Percentiles rank a stretch among this genome's conserved stretches.
phyloP scores from a whole-genome alignment of 139 green algal genomes.

The Closterium sp. region DNA sequence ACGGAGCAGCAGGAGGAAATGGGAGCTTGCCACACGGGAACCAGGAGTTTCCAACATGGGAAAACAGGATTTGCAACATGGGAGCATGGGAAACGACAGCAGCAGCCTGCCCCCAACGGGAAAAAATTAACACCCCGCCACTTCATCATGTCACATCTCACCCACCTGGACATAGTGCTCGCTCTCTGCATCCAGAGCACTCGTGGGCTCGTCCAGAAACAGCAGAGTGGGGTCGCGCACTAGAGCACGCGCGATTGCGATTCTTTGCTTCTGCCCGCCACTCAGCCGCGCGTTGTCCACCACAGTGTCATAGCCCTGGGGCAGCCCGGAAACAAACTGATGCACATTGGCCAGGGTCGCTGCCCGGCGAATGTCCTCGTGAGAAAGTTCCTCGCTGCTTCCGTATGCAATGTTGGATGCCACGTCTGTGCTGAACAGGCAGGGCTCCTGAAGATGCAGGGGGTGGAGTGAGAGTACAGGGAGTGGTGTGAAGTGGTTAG shows the following conservation, averaged over 20 bases:
- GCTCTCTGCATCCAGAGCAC: conserved; percentile 73
- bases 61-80: too few relatives aligned
- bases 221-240: conserved; percentile 73
- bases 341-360: conserved; percentile 73
- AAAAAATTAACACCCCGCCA: too few relatives aligned
- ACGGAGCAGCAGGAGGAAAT: background rate
- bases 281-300: conserved; percentile 37
- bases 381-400: background rate
- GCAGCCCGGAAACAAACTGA: conserved; percentile 65
- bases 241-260: conserved; percentile 73
- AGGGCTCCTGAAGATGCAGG: conserved; percentile 47
- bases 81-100: conserved; percentile 34
- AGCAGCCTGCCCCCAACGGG: too few relatives aligned
- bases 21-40: too few relatives aligned
- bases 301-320: conserved; percentile 75
- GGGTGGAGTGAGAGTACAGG: background rate
- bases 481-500: background rate
- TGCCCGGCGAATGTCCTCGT: conserved; percentile 62
- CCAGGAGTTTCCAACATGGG: too few relatives aligned
- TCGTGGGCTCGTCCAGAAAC: conserved; percentile 88
- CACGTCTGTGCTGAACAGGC: conserved; percentile 81
- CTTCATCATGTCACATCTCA: background rate
- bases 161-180: conserved; percentile 61
- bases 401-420: conserved; percentile 82
- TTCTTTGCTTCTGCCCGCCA: conserved; percentile 67